These are phyloP conservation scores for Chalaropsis ovoidea DNA, from an alignment of 2,329 filamentous ascomycete genomes.

Conservation along the genomic window DNA sequence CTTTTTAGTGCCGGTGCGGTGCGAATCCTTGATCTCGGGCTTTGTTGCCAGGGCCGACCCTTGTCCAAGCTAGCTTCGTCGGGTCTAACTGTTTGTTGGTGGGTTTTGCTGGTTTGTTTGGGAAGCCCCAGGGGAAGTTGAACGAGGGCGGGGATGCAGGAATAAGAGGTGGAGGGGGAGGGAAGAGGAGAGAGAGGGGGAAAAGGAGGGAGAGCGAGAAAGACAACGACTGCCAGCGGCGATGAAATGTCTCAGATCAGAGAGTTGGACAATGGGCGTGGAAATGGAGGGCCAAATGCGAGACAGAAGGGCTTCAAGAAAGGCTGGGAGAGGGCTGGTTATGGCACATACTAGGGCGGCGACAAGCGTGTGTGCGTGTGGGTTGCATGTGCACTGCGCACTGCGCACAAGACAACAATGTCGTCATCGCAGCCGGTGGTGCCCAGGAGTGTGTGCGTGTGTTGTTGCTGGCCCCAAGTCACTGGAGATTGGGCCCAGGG, in stretches of 20 bases:
- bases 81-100: not conserved
- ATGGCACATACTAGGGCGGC: not conserved
- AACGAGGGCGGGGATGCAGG: not conserved
- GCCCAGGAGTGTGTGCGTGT: not conserved
- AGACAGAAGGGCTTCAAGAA: not conserved
- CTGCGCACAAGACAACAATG: not conserved
- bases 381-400: too few relatives aligned
- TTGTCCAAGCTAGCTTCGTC: not conserved
- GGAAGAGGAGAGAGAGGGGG: not conserved
- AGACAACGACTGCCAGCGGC: not conserved
- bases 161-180: not conserved
- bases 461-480: not conserved
- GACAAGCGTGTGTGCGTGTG: too few relatives aligned
- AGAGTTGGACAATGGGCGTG: not conserved
- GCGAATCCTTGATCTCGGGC: not conserved
- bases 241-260: not conserved
- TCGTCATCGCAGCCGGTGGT: not conserved
- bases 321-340: not conserved
- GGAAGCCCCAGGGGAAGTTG: not conserved
- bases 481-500: not conserved
- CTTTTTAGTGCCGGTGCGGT: not conserved
- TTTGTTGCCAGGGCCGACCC: not conserved
- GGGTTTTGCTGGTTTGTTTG: not conserved
- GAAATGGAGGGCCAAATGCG: not conserved
- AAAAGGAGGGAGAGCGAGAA: not conserved